Evolutionary conservation across 495 filamentous ascomycete species (phyloP).

Genomic region (Filosporella fistucella): DNA sequence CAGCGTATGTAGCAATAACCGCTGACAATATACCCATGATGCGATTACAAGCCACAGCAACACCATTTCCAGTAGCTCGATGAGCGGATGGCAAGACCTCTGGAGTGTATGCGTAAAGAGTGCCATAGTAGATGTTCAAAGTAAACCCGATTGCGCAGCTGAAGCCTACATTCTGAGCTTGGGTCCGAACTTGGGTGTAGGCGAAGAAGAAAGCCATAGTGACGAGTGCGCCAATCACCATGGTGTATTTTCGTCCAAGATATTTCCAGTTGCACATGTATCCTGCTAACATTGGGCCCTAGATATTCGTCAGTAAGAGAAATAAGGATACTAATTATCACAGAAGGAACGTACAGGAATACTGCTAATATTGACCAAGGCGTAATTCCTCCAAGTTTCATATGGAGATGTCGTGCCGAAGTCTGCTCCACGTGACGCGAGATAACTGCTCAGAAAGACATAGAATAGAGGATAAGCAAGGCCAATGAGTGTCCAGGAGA

Average conservation of each 20-base stretch:
- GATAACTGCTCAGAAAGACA: slow-evolving; percentile 56
- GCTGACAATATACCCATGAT: slow-evolving; percentile 71
- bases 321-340: not conserved
- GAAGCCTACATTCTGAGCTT: slow-evolving; percentile 58
- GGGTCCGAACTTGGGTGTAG: slow-evolving; percentile 58
- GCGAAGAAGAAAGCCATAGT: slow-evolving; percentile 67
- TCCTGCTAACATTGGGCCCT: slow-evolving; percentile 59
- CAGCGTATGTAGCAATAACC: slow-evolving; percentile 54
- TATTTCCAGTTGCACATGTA: slow-evolving; percentile 53
- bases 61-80: slow-evolving; percentile 65
- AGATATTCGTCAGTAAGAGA: not conserved
- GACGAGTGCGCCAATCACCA: slow-evolving; percentile 57
- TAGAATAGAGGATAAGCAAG: slow-evolving; percentile 68
- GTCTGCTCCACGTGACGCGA: slow-evolving; percentile 39
- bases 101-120: slow-evolving; percentile 59
- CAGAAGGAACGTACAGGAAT: slow-evolving; percentile 37
- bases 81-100: slow-evolving; percentile 64
- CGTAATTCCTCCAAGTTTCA: slow-evolving; percentile 68
- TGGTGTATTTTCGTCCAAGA: slow-evolving; percentile 60
- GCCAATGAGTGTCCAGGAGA: slow-evolving; percentile 67
- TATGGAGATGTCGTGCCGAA: slow-evolving; percentile 42
- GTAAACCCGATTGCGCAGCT: slow-evolving; percentile 63
- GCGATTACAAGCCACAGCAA: slow-evolving; percentile 64
- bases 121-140: slow-evolving; percentile 70
- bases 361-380: slow-evolving; percentile 57